phyloP scores from a whole-genome alignment of 306 rosid species.

The Albizia julibrissin region DNA sequence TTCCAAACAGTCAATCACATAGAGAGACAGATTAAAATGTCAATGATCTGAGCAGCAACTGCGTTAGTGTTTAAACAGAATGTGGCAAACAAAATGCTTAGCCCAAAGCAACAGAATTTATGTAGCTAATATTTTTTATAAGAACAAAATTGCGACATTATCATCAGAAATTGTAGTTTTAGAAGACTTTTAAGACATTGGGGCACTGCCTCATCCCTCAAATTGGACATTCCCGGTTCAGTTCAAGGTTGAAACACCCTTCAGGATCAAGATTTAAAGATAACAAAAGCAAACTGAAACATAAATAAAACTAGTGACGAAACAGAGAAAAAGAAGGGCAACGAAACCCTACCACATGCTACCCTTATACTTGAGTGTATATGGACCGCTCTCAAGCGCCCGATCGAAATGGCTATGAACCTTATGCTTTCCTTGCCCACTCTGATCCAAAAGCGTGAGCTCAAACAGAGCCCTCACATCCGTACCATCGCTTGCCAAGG shows the following conservation, averaged over 20 bases:
- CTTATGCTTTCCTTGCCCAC: constrained; percentile 66
- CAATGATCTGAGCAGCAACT: not conserved
- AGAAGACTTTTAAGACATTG: not conserved
- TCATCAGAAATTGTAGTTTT: not conserved
- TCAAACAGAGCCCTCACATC: constrained; percentile 71
- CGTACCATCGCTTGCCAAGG: constrained; percentile 69
- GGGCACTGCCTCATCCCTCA: not conserved
- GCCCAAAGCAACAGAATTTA: not conserved
- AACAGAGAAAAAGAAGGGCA: not conserved
- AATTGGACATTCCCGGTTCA: not conserved
- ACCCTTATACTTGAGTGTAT: constrained; percentile 69
- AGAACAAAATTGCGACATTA: not conserved
- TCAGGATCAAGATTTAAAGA: not conserved
- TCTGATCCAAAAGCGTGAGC: constrained; percentile 66
- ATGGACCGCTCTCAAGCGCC: constrained; percentile 68
- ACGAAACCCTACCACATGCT: constrained; percentile 62
- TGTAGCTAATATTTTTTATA: not conserved
- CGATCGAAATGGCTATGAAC: constrained; percentile 74
- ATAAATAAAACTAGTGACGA: not conserved
- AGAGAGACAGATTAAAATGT: not conserved
- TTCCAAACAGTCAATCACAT: not conserved
- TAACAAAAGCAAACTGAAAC: not conserved
- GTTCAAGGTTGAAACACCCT: not conserved
- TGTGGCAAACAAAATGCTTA: not conserved
- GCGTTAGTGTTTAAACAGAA: not conserved